phyloP scores from a whole-genome alignment of 169 alveolate genomes.

The Cryptosporidium bovis region DNA sequence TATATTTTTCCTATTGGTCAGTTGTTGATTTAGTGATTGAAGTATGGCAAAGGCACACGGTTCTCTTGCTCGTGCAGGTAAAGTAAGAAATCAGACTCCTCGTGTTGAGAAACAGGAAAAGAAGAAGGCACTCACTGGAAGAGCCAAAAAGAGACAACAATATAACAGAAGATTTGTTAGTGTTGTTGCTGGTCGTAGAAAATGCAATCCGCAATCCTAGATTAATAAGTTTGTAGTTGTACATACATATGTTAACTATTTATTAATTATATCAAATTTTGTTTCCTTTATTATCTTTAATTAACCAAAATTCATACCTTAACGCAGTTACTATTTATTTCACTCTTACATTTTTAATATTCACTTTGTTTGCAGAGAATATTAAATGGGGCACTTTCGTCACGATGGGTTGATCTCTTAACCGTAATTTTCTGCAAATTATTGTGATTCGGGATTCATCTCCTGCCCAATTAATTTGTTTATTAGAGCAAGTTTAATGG shows the following conservation, averaged over 20 bases:
- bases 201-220: constrained; percentile 72
- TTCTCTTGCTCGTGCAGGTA: constrained; percentile 99
- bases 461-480: too few species aligned
- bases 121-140: constrained; percentile 95
- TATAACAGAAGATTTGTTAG: constrained; percentile 95
- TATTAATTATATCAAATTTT: not conserved
- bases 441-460: too few species aligned
- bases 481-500: too few species aligned
- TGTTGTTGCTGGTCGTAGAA: constrained; percentile 81
- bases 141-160: constrained; percentile 98
- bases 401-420: too few species aligned
- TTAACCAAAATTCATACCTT: too few species aligned
- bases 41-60: constrained; percentile 92
- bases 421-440: too few species aligned
- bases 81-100: constrained; percentile 98
- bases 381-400: too few species aligned
- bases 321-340: too few species aligned
- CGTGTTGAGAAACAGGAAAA: constrained; percentile 95
- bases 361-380: too few species aligned
- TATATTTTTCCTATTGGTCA: too few species aligned
- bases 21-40: not conserved
- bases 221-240: not conserved
- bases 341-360: too few species aligned
- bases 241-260: not conserved
- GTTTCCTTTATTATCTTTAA: not conserved